Evolutionary conservation across 768 basidiomycete species (phyloP).

Genomic region (Podaxis sp.): DNA sequence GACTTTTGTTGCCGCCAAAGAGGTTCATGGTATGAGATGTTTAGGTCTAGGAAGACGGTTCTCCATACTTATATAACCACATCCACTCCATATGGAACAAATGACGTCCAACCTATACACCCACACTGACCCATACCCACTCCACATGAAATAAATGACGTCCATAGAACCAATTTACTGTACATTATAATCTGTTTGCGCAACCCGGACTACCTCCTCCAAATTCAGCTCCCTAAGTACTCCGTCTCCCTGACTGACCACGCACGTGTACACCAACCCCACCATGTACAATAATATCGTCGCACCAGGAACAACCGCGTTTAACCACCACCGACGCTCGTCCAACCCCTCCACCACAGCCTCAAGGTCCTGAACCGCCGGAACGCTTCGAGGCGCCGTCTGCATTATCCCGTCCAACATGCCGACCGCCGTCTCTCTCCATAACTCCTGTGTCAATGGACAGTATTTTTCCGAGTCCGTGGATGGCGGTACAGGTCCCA

Average conservation of each 20-base stretch:
- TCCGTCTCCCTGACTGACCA: neutral
- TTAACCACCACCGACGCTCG: conserved; percentile 20
- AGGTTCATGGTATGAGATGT: conserved; percentile 20
- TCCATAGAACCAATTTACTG: neutral
- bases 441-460: conserved; percentile 17
- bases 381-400: conserved; percentile 14
- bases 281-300: conserved; percentile 17
- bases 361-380: conserved; percentile 13
- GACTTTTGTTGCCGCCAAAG: conserved; percentile 16
- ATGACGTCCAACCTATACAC: too few species aligned
- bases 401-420: conserved; percentile 23
- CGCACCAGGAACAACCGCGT: conserved; percentile 17
- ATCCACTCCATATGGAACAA: neutral
- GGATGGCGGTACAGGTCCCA: conserved; percentile 17
- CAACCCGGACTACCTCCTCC: conserved; percentile 6
- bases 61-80: neutral
- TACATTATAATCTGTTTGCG: conserved; percentile 8
- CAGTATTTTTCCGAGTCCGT: conserved; percentile 14
- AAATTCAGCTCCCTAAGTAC: conserved; percentile 6
- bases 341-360: conserved; percentile 16
- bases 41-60: neutral
- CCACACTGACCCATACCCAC: neutral
- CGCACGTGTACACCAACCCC: conserved; percentile 5
- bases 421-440: conserved; percentile 17
- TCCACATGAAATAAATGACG: neutral